Evolutionary conservation across 2,329 filamentous ascomycete species (phyloP), one percentile per base, ranked within the genome.

Genomic region (Pleurostoma richardsiae): DNA sequence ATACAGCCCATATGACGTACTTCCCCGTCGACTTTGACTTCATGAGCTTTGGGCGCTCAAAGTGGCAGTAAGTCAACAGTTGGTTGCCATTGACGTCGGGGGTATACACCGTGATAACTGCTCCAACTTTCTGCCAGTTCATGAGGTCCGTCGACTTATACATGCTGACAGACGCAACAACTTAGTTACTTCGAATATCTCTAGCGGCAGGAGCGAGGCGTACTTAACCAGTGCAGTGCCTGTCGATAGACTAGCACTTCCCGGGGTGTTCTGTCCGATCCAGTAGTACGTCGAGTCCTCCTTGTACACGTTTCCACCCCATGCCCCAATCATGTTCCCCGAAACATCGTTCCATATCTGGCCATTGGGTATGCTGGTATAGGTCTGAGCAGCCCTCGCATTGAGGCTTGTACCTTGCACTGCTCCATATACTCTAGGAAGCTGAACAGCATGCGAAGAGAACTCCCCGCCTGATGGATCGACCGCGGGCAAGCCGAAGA

Each of bases 71-170:
- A 7, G 29, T 43, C 28, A 46, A 38, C 36, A 30, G 40, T 27
- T 43, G 40, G 39, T 42, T 42, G 26, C 44, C 44, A 31, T 46
- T 43, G 40, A 42, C 44, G 31, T 46, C 44, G 28, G 44, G 40
- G 27, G 44, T 46, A 39, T 46, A 43, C 8, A 46, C 44, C 7
- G 40, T 44, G 40, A 46, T 46, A 11, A 40, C 19, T 11, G 26
- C 26, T 19, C 10, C 40, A n/a, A 46, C 26, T n/a, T 46, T 41
- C 30, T 46, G 26, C 44, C 44, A 46, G 44, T 46, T 46, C 19
- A 46, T 30, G 8, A 46, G 30, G 27, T 46, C 44, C 28, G 30
- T 38, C 30, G 45, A 47, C 38, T 44, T 44, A 41, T 47, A 47
- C 30, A 47, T 11, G 31, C 31, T 47, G 28, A n/a, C n/a, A 36